Percentiles rank a stretch among this genome's conserved stretches.
Conservation (phyloP, 2,329 filamentous ascomycete species). For the Aspergillus clavatus region DNA sequence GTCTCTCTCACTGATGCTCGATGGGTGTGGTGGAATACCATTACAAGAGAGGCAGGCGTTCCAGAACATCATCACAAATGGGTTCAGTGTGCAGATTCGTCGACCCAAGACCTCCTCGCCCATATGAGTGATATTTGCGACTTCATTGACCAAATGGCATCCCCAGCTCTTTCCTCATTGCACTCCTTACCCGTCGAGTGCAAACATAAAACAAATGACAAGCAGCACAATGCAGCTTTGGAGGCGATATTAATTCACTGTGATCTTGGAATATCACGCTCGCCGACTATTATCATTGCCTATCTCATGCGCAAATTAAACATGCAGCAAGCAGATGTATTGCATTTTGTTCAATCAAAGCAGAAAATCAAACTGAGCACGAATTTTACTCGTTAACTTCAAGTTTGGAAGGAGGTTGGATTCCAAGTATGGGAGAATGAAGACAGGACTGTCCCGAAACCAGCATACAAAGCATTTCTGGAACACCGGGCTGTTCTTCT, state of each 20-base stretch:
- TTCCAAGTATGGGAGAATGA: constrained; percentile 24
- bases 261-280: constrained; percentile 24
- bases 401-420: constrained; percentile 22
- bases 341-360: constrained; percentile 21
- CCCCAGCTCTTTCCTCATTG: constrained; percentile 10
- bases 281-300: constrained; percentile 21
- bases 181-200: not conserved
- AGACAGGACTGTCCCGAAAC: constrained; percentile 20
- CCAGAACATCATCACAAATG: constrained; percentile 23
- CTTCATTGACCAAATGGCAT: constrained; percentile 23
- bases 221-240: not conserved
- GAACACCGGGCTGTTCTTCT: constrained; percentile 14
- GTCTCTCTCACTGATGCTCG: constrained; percentile 21
- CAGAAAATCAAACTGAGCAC: constrained; percentile 22
- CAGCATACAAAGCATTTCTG: constrained; percentile 21
- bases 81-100: constrained; percentile 26
- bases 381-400: constrained; percentile 22
- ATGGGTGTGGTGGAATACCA: constrained; percentile 18
- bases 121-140: constrained; percentile 24
- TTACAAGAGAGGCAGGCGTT: constrained; percentile 20
- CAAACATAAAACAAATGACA: not conserved
- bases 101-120: constrained; percentile 24
- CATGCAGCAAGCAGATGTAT: constrained; percentile 15
- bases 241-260: constrained; percentile 20
- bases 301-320: constrained; percentile 25